phyloP scores from a whole-genome alignment of 2,329 filamentous ascomycete species.

The Sporothrix pseudoabietina region DNA sequence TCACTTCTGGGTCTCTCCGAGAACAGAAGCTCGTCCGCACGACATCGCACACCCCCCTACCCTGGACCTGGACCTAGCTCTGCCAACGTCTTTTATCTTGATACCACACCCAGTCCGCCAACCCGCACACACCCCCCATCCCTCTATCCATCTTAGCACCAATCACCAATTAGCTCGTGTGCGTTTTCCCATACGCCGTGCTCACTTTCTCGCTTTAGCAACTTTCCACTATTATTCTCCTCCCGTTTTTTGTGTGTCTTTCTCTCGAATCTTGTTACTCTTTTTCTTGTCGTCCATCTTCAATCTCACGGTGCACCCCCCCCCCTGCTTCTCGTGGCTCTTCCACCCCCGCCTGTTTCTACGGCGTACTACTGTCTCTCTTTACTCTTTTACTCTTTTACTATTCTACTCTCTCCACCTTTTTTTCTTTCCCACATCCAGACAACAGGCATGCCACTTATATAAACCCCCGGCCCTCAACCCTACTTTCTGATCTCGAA shows the following conservation, averaged over 20 bases:
- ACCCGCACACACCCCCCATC: conserved; percentile 5
- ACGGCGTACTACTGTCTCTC: not conserved
- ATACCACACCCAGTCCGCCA: conserved; percentile 30
- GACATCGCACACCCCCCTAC: not conserved
- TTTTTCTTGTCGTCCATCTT: not conserved
- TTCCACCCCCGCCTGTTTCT: not conserved
- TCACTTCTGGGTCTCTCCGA: conserved; percentile 27
- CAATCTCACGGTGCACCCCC: conserved; percentile 12
- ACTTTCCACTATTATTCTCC: conserved; percentile 9
- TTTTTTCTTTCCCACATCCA: not conserved
- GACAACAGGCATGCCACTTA: conserved; percentile 26
- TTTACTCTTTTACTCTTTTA: too few species aligned
- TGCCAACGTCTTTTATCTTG: conserved; percentile 24
- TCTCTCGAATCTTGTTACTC: conserved; percentile 1
- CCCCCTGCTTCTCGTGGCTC: conserved; percentile 18
- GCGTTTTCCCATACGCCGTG: conserved; percentile 17
- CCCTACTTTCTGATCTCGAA: conserved; percentile 19
- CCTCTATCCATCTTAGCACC: not conserved
- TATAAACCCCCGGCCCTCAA: conserved; percentile 28
- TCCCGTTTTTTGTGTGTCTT: conserved; percentile 1
- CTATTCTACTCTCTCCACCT: not conserved
- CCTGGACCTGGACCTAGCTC: not conserved
- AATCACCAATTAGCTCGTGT: conserved; percentile 22
- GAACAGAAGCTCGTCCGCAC: conserved; percentile 15
- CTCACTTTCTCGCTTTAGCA: conserved; percentile 21